Conservation (phyloP, 352 stramenopile genomes). For the Phytophthora cryptogea region DNA sequence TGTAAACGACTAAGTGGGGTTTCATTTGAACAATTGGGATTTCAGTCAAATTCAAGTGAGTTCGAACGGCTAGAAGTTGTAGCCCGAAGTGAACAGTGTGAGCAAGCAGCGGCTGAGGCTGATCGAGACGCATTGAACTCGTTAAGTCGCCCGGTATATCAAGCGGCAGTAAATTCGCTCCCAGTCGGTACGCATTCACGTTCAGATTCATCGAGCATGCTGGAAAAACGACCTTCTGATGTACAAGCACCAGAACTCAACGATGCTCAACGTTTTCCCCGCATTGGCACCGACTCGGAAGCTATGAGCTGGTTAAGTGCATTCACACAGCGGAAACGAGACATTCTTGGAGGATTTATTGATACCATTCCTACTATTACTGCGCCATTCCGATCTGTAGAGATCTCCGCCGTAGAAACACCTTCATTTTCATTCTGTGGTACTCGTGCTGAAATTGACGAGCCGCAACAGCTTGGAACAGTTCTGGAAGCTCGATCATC, state of each 20-base stretch:
- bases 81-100: slow-evolving; percentile 6
- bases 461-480: slow-evolving; percentile 10
- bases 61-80: slow-evolving; percentile 3
- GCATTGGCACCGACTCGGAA: slow-evolving; percentile 28
- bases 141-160: slow-evolving; percentile 25
- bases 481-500: slow-evolving; percentile 4
- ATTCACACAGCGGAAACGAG: slow-evolving; percentile 67
- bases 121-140: slow-evolving; percentile 31
- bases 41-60: slow-evolving; percentile 40
- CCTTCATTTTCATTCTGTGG: background rate
- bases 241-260: background rate
- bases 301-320: slow-evolving; percentile 65
- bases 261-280: slow-evolving; percentile 1
- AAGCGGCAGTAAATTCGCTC: slow-evolving; percentile 3
- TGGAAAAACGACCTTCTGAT: slow-evolving; percentile 11
- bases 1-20: slow-evolving; percentile 59
- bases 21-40: slow-evolving; percentile 52
- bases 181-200: background rate
- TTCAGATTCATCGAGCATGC: background rate
- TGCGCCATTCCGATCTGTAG: slow-evolving; percentile 3
- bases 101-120: slow-evolving; percentile 22
- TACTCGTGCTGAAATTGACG: background rate
- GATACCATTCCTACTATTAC: slow-evolving; percentile 22
- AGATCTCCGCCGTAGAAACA: background rate
- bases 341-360: slow-evolving; percentile 54